Percentiles rank a stretch among this genome's conserved stretches.
Conservation (phyloP, 345 rosid genomes). For the Gossypium herbaceum region DNA sequence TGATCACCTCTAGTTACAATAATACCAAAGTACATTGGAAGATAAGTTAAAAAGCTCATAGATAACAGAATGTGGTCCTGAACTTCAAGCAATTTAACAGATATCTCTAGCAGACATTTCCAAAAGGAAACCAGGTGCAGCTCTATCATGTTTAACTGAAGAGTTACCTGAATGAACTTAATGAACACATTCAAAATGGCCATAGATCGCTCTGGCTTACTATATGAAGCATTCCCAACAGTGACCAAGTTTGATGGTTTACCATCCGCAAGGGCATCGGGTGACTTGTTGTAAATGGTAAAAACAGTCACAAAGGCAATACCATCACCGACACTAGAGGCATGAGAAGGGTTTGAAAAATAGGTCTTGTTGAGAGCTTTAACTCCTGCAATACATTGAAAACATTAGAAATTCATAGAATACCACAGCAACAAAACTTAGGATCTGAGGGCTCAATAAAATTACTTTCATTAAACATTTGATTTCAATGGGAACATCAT, state of each 20-base stretch:
- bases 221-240: slow-evolving; percentile 70
- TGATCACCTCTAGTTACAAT: neutral
- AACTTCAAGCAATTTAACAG: slow-evolving; percentile 2
- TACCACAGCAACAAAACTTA: neutral
- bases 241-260: slow-evolving; percentile 46
- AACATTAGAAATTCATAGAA: neutral
- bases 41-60: neutral
- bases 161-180: slow-evolving; percentile 64
- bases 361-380: slow-evolving; percentile 71
- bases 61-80: neutral
- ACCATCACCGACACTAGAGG: slow-evolving; percentile 32
- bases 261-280: slow-evolving; percentile 25
- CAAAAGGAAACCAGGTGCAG: neutral
- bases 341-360: slow-evolving; percentile 24
- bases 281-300: slow-evolving; percentile 52
- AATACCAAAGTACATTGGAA: neutral
- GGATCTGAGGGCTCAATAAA: neutral
- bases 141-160: neutral
- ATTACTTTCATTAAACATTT: neutral
- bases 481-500: neutral
- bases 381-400: slow-evolving; percentile 39
- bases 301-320: slow-evolving; percentile 73
- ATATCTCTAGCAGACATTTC: neutral
- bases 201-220: slow-evolving; percentile 64
- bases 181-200: slow-evolving; percentile 64